phyloP scores from a whole-genome alignment of 2,329 filamentous ascomycete species.

The Hirsutella thompsonii region DNA sequence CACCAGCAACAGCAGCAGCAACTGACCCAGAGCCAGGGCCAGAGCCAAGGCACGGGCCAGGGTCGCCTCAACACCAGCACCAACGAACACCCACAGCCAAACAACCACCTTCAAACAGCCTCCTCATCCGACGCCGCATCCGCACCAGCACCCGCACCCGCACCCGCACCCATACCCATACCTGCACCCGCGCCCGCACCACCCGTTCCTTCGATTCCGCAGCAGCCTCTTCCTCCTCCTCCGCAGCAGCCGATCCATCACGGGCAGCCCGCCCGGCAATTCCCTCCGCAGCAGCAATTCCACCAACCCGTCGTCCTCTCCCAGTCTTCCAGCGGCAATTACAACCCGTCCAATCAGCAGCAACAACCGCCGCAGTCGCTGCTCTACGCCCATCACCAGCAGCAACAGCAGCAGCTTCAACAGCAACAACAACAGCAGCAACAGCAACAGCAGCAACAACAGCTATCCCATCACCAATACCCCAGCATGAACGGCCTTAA shows the following conservation, averaged over 20 bases:
- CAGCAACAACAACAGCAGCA: conserved; percentile 9
- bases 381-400: conserved; percentile 7
- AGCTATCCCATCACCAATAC: conserved; percentile 8
- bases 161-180: neutral
- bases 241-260: no score
- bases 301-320: no score
- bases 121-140: neutral
- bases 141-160: conserved; percentile 1
- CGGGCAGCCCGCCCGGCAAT: no score
- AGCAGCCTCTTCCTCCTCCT: neutral
- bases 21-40: conserved; percentile 4
- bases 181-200: neutral
- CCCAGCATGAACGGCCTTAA: conserved; percentile 33
- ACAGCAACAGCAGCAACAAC: conserved; percentile 3
- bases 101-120: no score
- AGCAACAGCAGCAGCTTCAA: conserved; percentile 4
- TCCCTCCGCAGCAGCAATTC: no score
- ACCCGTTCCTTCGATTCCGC: no score
- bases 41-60: conserved; percentile 3
- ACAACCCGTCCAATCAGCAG: conserved; percentile 1
- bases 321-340: no score
- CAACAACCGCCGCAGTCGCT: conserved; percentile 2
- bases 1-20: conserved; percentile 4
- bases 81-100: neutral
- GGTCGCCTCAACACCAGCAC: neutral